These are phyloP conservation scores for Candida manassasensis DNA, from an alignment of 805 yeast genomes.

Conservation along the genomic window DNA sequence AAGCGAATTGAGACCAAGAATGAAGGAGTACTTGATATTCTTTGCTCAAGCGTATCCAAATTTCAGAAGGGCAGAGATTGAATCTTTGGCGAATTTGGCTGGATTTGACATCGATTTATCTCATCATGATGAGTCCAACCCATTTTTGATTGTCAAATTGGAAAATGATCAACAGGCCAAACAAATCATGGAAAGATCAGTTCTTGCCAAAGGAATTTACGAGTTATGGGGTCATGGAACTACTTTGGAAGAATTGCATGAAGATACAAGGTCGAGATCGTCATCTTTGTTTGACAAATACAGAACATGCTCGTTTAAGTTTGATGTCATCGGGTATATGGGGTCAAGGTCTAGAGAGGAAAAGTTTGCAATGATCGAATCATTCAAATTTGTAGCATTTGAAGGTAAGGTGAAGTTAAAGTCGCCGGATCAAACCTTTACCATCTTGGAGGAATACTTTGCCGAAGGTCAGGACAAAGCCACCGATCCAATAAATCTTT, in stretches of 20 bases:
- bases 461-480: conserved; percentile 45
- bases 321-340: conserved; percentile 73
- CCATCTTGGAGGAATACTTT: conserved; percentile 69
- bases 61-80: conserved; percentile 79
- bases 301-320: conserved; percentile 59
- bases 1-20: conserved; percentile 18
- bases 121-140: conserved; percentile 52
- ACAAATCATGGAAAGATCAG: conserved; percentile 58
- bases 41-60: conserved; percentile 80
- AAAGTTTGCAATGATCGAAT: conserved; percentile 62
- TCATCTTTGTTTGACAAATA: conserved; percentile 32
- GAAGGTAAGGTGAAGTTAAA: conserved; percentile 78
- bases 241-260: conserved; percentile 54
- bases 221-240: conserved; percentile 79
- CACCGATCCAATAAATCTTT: conserved; percentile 48
- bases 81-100: conserved; percentile 70
- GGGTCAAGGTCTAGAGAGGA: conserved; percentile 50
- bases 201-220: conserved; percentile 70
- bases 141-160: conserved; percentile 68
- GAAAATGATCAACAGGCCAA: conserved; percentile 64
- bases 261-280: conserved; percentile 33
- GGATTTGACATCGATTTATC: conserved; percentile 55
- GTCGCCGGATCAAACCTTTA: conserved; percentile 64
- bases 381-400: conserved; percentile 65
- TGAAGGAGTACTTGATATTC: conserved; percentile 67